A percentile compares a stretch with the other conserved stretches of the same genome.
phyloP scores from a whole-genome alignment of 805 yeast genomes.

The Cyberlindnera maclurae region DNA sequence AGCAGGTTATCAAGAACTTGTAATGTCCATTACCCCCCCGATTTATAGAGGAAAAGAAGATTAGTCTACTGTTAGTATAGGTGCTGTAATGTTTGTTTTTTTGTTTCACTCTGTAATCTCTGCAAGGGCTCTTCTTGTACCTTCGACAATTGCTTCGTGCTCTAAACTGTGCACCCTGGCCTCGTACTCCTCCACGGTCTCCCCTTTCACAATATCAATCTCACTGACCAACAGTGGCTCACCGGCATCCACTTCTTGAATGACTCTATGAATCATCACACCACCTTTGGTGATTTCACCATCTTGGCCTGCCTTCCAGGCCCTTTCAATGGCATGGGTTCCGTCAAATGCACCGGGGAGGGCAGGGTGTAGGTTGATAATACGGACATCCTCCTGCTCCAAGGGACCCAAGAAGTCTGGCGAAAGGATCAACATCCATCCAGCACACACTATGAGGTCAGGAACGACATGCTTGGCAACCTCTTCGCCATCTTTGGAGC shows the following conservation, averaged over 20 bases:
- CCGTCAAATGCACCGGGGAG: constrained; percentile 97
- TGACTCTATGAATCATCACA: constrained; percentile 95
- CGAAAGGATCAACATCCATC: constrained; percentile 94
- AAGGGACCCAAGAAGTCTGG: constrained; percentile 66
- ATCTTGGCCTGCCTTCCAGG: constrained; percentile 90
- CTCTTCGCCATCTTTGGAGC: constrained; percentile 30
- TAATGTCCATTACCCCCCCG: no score
- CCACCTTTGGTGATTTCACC: constrained; percentile 78
- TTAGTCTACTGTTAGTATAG: no score
- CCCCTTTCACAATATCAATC: constrained; percentile 62
- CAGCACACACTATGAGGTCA: constrained; percentile 91
- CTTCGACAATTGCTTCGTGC: constrained; percentile 91
- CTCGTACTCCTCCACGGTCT: constrained; percentile 74
- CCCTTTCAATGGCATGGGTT: constrained; percentile 92
- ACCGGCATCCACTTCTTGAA: constrained; percentile 92
- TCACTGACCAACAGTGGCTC: constrained; percentile 82
- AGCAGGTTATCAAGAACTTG: constrained; percentile 68
- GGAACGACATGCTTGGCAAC: constrained; percentile 43
- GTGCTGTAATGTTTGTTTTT: no score
- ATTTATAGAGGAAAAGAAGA: no score
- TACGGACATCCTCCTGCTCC: constrained; percentile 54
- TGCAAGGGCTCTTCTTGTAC: constrained; percentile 56
- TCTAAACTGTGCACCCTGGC: constrained; percentile 75
- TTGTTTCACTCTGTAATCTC: constrained; percentile 12
- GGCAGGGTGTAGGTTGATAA: constrained; percentile 94